Evolutionary conservation across 202 grass and related monocot species (phyloP).

Genomic region (Digitaria exilis): DNA sequence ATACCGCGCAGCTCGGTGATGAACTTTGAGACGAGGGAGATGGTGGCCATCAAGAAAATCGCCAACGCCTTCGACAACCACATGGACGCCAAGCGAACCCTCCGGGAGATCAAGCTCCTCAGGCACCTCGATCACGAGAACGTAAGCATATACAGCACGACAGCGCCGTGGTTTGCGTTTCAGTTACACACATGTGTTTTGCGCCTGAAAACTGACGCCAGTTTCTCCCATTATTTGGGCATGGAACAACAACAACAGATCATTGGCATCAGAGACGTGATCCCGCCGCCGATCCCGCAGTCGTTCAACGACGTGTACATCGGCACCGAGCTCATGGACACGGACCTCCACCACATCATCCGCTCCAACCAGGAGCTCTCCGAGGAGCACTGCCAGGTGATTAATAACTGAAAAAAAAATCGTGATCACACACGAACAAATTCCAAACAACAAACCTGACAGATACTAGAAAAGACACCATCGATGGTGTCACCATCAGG

Average conservation of each 20-base stretch:
- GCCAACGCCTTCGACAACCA: constrained; percentile 94
- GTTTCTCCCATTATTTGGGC: background rate
- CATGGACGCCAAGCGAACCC: constrained; percentile 98
- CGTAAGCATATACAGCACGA: constrained; percentile 36
- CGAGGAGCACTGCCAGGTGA: constrained; percentile 95
- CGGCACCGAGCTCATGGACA: constrained; percentile 91
- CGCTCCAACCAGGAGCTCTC: constrained; percentile 86
- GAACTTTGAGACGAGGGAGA: constrained; percentile 78
- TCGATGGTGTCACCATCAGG: background rate
- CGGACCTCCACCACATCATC: constrained; percentile 97
- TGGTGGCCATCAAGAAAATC: constrained; percentile 98
- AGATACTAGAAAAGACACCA: background rate
- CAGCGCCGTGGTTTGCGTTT: background rate
- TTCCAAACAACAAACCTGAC: background rate
- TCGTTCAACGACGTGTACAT: constrained; percentile 93
- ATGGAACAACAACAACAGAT: constrained; percentile 53
- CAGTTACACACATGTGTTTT: background rate
- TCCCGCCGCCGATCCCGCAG: constrained; percentile 81
- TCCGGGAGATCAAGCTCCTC: constrained; percentile 95
- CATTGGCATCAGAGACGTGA: constrained; percentile 73
- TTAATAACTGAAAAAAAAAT: too few species aligned
- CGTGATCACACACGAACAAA: background rate
- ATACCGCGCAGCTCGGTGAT: constrained; percentile 83
- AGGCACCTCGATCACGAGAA: constrained; percentile 97
- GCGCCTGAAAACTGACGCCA: background rate